Evolutionary conservation across 495 filamentous ascomycete genomes (phyloP).

Genomic region (Penicillium turbatum): DNA sequence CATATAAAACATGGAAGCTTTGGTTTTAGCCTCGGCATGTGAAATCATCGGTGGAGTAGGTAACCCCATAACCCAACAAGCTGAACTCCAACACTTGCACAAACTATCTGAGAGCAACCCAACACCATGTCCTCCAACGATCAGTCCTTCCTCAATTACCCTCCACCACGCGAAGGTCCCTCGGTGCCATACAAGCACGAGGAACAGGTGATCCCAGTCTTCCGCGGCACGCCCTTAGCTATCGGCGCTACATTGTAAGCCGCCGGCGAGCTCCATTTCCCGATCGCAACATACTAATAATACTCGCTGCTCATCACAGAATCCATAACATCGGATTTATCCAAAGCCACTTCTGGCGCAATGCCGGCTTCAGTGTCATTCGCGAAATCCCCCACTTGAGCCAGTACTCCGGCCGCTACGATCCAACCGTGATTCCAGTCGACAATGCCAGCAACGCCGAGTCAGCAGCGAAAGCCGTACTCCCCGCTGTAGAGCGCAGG

Average conservation of each 20-base stretch:
- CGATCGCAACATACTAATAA: slow-evolving; percentile 1
- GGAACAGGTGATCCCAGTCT: slow-evolving; percentile 49
- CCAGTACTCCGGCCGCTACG: slow-evolving; percentile 60
- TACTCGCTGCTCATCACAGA: slow-evolving; percentile 30
- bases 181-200: slow-evolving; percentile 45
- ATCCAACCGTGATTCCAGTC: slow-evolving; percentile 80
- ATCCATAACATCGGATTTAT: slow-evolving; percentile 52
- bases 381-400: slow-evolving; percentile 55
- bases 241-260: slow-evolving; percentile 50
- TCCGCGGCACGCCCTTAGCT: slow-evolving; percentile 47
- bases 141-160: slow-evolving; percentile 39
- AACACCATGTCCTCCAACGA: slow-evolving; percentile 23
- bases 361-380: slow-evolving; percentile 66
- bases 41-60: slow-evolving; percentile 5
- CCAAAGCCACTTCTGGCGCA: slow-evolving; percentile 63
- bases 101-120: not conserved
- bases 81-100: not conserved
- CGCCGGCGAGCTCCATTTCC: not conserved
- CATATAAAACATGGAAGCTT: too few relatives aligned
- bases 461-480: slow-evolving; percentile 17
- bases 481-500: slow-evolving; percentile 24
- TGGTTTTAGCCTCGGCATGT: slow-evolving; percentile 15
- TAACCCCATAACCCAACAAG: not conserved
- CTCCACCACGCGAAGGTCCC: slow-evolving; percentile 41
- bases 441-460: slow-evolving; percentile 29